phyloP scores from a whole-genome alignment of 768 basidiomycete genomes.

The Pleurotus eryngii region DNA sequence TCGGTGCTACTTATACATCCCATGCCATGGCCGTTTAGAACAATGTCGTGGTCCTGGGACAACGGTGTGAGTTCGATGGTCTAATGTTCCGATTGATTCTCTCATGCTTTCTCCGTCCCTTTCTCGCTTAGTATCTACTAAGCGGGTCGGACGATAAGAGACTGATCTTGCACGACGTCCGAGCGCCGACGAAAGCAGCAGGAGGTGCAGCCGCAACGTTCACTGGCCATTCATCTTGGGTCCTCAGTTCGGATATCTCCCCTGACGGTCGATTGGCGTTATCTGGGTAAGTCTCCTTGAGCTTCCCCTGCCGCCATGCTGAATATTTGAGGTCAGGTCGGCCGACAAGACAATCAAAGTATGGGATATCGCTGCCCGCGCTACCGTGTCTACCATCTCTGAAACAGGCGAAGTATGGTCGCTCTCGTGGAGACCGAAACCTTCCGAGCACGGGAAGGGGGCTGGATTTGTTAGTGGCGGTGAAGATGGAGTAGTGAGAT shows the following conservation, averaged over 20 bases:
- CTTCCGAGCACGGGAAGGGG: conserved; percentile 48
- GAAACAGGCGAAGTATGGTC: conserved; percentile 84
- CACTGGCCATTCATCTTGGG: conserved; percentile 90
- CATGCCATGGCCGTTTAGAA: conserved; percentile 91
- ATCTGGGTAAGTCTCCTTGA: conserved; percentile 58
- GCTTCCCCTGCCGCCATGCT: background rate
- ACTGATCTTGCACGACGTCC: conserved; percentile 86
- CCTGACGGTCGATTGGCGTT: conserved; percentile 77
- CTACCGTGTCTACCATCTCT: conserved; percentile 72
- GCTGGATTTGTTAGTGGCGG: conserved; percentile 74
- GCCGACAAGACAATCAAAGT: conserved; percentile 85
- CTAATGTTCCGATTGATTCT: background rate
- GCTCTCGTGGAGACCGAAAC: conserved; percentile 74
- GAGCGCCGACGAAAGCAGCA: conserved; percentile 46
- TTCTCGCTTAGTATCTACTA: conserved; percentile 59
- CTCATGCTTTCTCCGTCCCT: background rate
- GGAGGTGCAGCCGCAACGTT: conserved; percentile 84
- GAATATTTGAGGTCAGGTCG: conserved; percentile 43
- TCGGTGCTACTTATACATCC: conserved; percentile 73
- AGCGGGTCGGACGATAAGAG: conserved; percentile 93
- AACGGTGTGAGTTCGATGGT: conserved; percentile 56
- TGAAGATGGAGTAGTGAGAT: conserved; percentile 69
- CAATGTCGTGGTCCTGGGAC: conserved; percentile 86
- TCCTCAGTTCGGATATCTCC: conserved; percentile 77
- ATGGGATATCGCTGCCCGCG: conserved; percentile 78